Evolutionary conservation across 441 rosid species (phyloP).

Genomic region (Pelargonium myrrhifolium): DNA sequence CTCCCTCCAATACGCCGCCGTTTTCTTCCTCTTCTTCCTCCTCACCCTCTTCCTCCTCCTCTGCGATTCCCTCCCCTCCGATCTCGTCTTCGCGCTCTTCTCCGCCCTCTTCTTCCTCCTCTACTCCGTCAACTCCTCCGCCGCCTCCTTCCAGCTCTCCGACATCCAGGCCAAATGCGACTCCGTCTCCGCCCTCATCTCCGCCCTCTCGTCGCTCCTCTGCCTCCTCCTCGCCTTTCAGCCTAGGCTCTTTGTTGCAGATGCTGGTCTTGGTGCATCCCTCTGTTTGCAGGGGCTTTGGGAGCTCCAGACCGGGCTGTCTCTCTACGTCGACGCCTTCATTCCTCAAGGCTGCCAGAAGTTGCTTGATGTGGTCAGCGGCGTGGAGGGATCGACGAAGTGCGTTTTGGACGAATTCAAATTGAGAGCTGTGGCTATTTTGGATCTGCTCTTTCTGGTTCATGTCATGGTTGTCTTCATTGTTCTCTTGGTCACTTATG

Average conservation of each 20-base stretch:
- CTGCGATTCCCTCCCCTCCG: constrained; percentile 53
- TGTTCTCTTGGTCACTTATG: constrained; percentile 45
- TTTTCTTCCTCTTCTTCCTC: constrained; percentile 68
- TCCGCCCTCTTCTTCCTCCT: constrained; percentile 68
- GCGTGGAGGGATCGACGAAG: constrained; percentile 76
- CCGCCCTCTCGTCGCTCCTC: constrained; percentile 48
- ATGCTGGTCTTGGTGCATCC: constrained; percentile 56
- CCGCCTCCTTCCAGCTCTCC: constrained; percentile 74
- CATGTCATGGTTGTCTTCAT: constrained; percentile 66
- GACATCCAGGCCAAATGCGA: constrained; percentile 81
- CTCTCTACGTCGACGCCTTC: constrained; percentile 72
- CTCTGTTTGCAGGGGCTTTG: constrained; percentile 79
- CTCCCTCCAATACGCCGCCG: constrained; percentile 71
- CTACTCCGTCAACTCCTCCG: constrained; percentile 48
- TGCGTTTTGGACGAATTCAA: constrained; percentile 76
- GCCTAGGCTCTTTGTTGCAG: constrained; percentile 59
- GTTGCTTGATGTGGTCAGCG: constrained; percentile 64
- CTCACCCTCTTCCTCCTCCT: constrained; percentile 50
- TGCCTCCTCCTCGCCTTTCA: constrained; percentile 61
- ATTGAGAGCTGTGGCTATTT: constrained; percentile 70
- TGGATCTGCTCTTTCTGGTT: constrained; percentile 68
- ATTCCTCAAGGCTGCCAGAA: constrained; percentile 93
- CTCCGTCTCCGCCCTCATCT: constrained; percentile 52
- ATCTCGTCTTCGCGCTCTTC: constrained; percentile 74
- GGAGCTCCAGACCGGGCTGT: constrained; percentile 82